Base-by-base conservation (phyloP, 257 asterid species). In the Ehretia macrophylla region DNA sequence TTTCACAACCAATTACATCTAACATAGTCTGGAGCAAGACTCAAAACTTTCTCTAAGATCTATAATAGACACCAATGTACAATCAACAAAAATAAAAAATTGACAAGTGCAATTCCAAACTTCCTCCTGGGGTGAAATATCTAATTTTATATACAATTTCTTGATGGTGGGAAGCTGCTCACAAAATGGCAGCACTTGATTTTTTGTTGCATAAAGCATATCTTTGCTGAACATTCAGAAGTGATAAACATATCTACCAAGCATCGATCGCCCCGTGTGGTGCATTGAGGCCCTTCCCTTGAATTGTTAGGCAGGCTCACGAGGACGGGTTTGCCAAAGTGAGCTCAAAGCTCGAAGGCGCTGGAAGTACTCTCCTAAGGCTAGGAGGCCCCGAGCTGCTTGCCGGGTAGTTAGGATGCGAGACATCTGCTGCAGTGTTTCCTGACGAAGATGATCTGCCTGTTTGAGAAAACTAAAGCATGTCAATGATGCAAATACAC, bases 401-500 rank as follows among this genome's bases (percentile, higher is more conserved):
- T 79, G 84, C 50, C 57, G 65, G 6, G 47, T 40, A 12, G 60
- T 59, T 21, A 79, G 65, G 52, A 65, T 62, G n/a, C 72, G 65
- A 39, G 74, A 72, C 74, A 79, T 69, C 68, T 68, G 79, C 55
- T 62, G 61, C 58, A 79, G 40, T 44, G 81, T 68, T 64, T 48
- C 74, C 68, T 72, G 69, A 38, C 81, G 84, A 66, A 79, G 72
- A 69, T 65, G 72, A 75, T 79, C 79, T 37, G 75, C 82, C 76
- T 66, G 72, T 57, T 69, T 21, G 54, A 13, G 23, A 10, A 32
- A 19, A 20, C 27, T 14, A 17, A 56, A 32, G 51, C 32, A 14
- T 14, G 1, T 40, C 9, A 53, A 45, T 47, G 8, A 8, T 17
- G 10, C 17, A 17, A 20, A 27, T n/a, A 47, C 18, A 16, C 18